Evolutionary conservation across 139 green algal genomes (phyloP).

Genomic region (Chlorella vulgaris): DNA sequence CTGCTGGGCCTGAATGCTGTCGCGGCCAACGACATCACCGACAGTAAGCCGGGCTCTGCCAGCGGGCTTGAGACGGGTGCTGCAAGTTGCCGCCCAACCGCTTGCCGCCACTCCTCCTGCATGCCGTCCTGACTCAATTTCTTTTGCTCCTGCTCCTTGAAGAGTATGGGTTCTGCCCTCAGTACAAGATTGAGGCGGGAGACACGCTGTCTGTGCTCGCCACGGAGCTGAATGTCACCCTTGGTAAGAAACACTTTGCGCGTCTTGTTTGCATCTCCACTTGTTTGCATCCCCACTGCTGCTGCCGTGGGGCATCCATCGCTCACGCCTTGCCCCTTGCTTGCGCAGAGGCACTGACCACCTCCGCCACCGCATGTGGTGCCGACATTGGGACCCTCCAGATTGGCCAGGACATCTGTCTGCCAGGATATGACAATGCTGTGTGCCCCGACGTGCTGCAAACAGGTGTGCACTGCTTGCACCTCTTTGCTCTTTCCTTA

Average conservation of each 20-base stretch:
- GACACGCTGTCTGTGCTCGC: slow-evolving; percentile 33
- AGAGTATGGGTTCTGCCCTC: slow-evolving; percentile 35
- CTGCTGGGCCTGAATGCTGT: not conserved
- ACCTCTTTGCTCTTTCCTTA: not conserved
- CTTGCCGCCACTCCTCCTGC: not conserved
- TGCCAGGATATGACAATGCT: slow-evolving; percentile 21
- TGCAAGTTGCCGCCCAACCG: not conserved
- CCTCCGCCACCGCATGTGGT: slow-evolving; percentile 1
- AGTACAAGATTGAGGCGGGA: slow-evolving; percentile 24
- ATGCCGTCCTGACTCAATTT: not conserved
- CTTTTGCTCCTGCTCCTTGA: not conserved
- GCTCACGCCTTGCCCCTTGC: not conserved
- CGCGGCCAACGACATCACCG: not conserved
- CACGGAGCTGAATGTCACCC: slow-evolving; percentile 23
- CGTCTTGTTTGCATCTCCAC: not conserved
- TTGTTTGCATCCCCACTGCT: not conserved
- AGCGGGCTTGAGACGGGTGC: not conserved
- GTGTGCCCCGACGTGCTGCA: slow-evolving; percentile 23
- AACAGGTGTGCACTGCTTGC: slow-evolving; percentile 11
- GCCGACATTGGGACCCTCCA: slow-evolving; percentile 24
- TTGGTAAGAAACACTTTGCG: not conserved
- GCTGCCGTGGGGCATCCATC: not conserved
- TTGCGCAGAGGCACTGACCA: slow-evolving; percentile 21
- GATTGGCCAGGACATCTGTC: slow-evolving; percentile 37
- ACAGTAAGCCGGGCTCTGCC: not conserved